Base-by-base conservation (phyloP, 306 rosid species). In the Neltuma alba region DNA sequence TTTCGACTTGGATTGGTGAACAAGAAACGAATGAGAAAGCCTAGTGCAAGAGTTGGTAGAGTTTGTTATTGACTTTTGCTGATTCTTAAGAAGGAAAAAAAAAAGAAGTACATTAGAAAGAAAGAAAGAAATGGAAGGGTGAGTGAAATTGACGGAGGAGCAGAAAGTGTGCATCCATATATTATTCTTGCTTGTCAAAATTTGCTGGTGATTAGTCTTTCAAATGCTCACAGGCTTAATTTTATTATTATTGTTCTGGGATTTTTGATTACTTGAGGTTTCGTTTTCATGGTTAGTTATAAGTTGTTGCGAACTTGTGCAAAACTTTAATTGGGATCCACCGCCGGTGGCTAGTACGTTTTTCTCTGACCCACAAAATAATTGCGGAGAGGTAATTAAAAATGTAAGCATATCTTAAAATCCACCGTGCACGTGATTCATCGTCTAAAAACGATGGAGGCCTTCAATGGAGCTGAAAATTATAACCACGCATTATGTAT, bases 1-100 rank as follows among this genome's bases (percentile, higher is more conserved):
- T 21, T 64, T 74, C 34, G 83, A 80, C 79, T 75, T 84, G 72
- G 93, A 94, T 87, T 77, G 97, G 88, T 84, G 85, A 94, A 86
- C 93, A 45, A 92, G 70, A 87, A 81, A 60, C 45, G 71, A 41
- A 45, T 27, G 45, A 23, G 31, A 55, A 14, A 54, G 41, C 79
- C 14, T 64, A 25, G 37, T 25, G 62, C 58, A 79, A 12, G 55
- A 25, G 85, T 90, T 82, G 98, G 86, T 87, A n/a, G 82, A 83
- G 93, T 92, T 92, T 89, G 98, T 88, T 89, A 86, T 58, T 34
- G 83, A 84, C 91, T 84, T 77, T 83, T 18, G 45, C 54, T 76
- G 34, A 83, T 84, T 61, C 76, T 79, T 81, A 80, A 75, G 75
- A 76, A 64, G 48, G 60, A 47, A 34, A 71, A 58, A 80, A 74